phyloP scores from a whole-genome alignment of 1,284 basidiomycete species.

The Inonotus hispidus region DNA sequence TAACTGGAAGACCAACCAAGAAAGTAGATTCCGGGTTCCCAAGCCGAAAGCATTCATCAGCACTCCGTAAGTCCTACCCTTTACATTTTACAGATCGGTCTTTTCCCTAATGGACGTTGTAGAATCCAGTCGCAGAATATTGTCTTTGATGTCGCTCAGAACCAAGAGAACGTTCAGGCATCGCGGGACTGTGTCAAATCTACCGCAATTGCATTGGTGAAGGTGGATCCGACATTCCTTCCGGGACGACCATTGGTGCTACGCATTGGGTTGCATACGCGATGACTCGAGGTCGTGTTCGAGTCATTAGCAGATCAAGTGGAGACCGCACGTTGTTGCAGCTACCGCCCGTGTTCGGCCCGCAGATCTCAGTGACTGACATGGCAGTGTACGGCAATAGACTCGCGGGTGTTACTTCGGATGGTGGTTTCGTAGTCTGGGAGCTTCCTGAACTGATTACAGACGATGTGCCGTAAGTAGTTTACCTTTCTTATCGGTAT shows the following conservation, averaged over 20 bases:
- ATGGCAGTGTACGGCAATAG: constrained; percentile 80
- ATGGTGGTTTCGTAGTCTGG: constrained; percentile 83
- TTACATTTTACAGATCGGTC: not conserved
- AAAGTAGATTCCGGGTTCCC: constrained; percentile 36
- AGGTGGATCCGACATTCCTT: constrained; percentile 73
- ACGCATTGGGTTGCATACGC: constrained; percentile 86
- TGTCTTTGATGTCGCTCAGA: constrained; percentile 67
- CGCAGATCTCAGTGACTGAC: constrained; percentile 61
- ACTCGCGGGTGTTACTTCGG: constrained; percentile 76
- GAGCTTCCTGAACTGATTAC: constrained; percentile 73
- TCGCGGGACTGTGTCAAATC: constrained; percentile 68
- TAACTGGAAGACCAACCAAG: constrained; percentile 34
- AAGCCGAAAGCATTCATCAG: constrained; percentile 47
- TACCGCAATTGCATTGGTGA: constrained; percentile 78
- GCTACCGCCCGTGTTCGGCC: constrained; percentile 59
- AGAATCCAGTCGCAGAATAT: constrained; percentile 48
- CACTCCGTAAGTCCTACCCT: constrained; percentile 42
- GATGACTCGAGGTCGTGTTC: constrained; percentile 83
- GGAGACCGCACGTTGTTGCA: constrained; percentile 79
- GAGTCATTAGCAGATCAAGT: constrained; percentile 78
- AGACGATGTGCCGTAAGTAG: constrained; percentile 74
- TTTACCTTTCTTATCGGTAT: not conserved
- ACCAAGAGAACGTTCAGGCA: constrained; percentile 67
- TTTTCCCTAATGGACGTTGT: not conserved
- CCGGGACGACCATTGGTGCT: constrained; percentile 81